Conservation (phyloP, 176 grass and related monocot species). For the Ensete glaucum region DNA sequence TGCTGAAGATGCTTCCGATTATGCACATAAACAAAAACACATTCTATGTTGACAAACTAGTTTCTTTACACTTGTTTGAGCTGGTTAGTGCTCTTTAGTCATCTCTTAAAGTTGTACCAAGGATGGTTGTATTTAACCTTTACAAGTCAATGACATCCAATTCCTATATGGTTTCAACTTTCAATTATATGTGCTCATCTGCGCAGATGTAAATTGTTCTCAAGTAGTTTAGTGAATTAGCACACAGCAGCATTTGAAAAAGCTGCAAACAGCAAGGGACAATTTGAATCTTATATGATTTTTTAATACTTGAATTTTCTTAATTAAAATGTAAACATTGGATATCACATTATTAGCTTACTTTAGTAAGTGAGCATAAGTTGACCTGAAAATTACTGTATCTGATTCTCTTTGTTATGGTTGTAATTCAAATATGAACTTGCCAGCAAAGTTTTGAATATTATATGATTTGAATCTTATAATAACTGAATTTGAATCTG, state of each 20-base stretch:
- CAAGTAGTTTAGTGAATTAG: neutral
- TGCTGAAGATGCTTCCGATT: neutral
- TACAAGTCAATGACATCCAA: neutral
- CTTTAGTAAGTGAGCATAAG: too few species aligned
- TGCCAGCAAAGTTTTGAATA: too few species aligned
- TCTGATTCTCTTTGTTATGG: too few species aligned
- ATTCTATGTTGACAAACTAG: neutral
- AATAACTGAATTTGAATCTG: too few species aligned
- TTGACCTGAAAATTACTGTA: too few species aligned
- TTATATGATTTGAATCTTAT: too few species aligned
- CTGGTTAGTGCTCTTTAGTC: neutral
- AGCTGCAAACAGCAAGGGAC: neutral
- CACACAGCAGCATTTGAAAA: neutral
- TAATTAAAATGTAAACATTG: too few species aligned
- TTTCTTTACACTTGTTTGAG: neutral
- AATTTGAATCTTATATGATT: neutral
- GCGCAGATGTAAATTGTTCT: neutral
- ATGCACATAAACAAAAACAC: neutral
- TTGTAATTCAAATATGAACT: too few species aligned
- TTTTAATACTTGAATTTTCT: neutral
- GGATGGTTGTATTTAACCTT: neutral
- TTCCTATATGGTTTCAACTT: neutral
- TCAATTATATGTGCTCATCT: neutral
- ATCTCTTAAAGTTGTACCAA: neutral
- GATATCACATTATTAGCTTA: too few species aligned